phyloP scores from a whole-genome alignment of 768 basidiomycete genomes.

The Pleurotus cornucopiae region DNA sequence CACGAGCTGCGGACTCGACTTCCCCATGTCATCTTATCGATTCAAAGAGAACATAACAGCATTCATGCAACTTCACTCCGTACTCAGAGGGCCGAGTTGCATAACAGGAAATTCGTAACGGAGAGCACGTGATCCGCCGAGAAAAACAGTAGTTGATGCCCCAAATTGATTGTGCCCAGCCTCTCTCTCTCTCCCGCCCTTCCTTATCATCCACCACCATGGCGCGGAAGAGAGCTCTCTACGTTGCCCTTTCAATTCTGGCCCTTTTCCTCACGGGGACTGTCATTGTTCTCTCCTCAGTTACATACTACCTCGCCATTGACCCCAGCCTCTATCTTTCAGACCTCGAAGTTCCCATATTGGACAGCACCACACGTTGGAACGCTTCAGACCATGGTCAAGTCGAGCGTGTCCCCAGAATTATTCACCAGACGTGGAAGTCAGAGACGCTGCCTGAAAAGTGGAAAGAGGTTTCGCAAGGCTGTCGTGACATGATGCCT shows the following conservation, averaged over 20 bases:
- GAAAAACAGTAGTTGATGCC: not conserved
- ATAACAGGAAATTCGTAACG: not conserved
- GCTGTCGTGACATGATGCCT: conserved; percentile 87
- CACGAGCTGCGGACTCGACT: too few species aligned
- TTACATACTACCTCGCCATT: conserved; percentile 87
- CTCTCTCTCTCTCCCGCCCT: conserved; percentile 15
- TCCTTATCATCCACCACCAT: conserved; percentile 23
- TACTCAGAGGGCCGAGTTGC: not conserved
- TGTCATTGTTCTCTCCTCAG: conserved; percentile 84
- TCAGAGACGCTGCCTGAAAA: conserved; percentile 75
- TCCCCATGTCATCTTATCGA: too few species aligned
- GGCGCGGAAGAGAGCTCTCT: conserved; percentile 42
- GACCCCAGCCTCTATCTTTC: conserved; percentile 73
- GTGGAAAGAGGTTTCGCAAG: conserved; percentile 80
- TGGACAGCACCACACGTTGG: conserved; percentile 52
- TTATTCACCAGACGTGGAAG: conserved; percentile 99
- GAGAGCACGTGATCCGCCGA: conserved; percentile 3
- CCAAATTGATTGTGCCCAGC: not conserved
- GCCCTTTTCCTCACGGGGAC: conserved; percentile 84
- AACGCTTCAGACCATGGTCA: conserved; percentile 59
- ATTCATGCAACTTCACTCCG: too few species aligned
- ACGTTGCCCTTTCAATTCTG: conserved; percentile 45
- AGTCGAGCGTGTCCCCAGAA: conserved; percentile 79
- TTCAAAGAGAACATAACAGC: too few species aligned
- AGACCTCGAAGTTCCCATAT: conserved; percentile 67